Evolutionary conservation across 129 eudicot genomes (phyloP), one percentile per base, ranked within the genome.

Genomic region (Ambrosia trifida): DNA sequence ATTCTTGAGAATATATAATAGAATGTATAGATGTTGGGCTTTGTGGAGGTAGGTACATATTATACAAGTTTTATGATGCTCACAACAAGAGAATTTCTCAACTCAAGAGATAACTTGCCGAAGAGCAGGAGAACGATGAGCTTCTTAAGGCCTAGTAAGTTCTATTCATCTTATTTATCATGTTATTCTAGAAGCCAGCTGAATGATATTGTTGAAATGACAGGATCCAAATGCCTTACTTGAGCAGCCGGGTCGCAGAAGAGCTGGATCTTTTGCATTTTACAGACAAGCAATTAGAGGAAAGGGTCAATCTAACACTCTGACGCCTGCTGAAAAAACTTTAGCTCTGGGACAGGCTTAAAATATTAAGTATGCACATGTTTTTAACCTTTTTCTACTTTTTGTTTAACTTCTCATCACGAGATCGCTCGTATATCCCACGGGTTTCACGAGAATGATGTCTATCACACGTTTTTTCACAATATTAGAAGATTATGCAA

Each of bases 391-490:
- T n/a, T n/a, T n/a, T n/a, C n/a, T n/a, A n/a, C n/a, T n/a, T n/a
- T n/a, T n/a, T n/a, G n/a, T n/a, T n/a, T n/a, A n/a, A n/a, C n/a
- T n/a, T n/a, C n/a, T n/a, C n/a, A n/a, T n/a, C n/a, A n/a, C n/a
- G n/a, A n/a, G n/a, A n/a, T n/a, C n/a, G n/a, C n/a, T n/a, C n/a
- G n/a, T 46, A 50, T 31, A 11, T 11, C 72, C 47, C 69, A 35
- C 83, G 89, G 97, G 97, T 83, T 94, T 94, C 75, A 90, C 97
- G 12, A 94, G 87, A 82, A 82, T 90, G n/a, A n/a, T n/a, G n/a
- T n/a, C n/a, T n/a, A n/a, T n/a, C n/a, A n/a, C n/a, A n/a, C n/a
- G n/a, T n/a, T n/a, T n/a, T n/a, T n/a, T n/a, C n/a, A n/a, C n/a
- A n/a, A n/a, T n/a, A n/a, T n/a, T n/a, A n/a, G n/a, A n/a, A n/a